Base-by-base conservation (phyloP, 169 alveolate species). In the Plasmodium gonderi region DNA sequence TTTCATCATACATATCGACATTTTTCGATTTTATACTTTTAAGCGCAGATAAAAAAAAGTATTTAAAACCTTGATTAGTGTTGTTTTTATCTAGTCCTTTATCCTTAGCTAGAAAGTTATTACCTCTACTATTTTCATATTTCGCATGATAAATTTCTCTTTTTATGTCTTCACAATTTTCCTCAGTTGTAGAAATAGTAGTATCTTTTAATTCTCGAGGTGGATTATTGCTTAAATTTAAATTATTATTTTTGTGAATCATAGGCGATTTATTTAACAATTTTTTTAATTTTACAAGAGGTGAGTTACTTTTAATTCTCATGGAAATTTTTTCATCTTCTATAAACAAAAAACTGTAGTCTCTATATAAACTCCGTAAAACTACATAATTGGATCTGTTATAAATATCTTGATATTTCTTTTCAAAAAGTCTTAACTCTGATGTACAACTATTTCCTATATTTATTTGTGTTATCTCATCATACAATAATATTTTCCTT, bases 351-450 rank as follows among this genome's bases (percentile, higher is more conserved):
- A 85, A 85, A 36, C 92, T 74, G 42, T 85, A 85, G 8, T 75
- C 83, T 77, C 85, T 75, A 64, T 72, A 47, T 17, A 20, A 9
- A 23, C 81, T 85, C 42, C 79, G 54, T 29, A 85, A 20, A 3
- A 85, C 92, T 20, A 85, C 83, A 85, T 85, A 85, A 60, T 85
- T 26, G 31, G 29, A 31, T 42, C 92, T 17, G 45, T 85, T 85
- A n/a, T 51, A 45, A 72, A 38, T 29, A 77, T 69, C 78, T 33
- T 45, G 38, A 54, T 36, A 45, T 5, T 26, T 85, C 20, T 72
- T 85, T 44, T 85, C 92, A 47, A 40, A 85, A 23, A 85, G 23
- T 12, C 47, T 23, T 60, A 85, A 75, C 65, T 85, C 92, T 0
- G 87, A 26, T 23, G 92, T 85, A 49, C 69, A 74, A 40, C 92